Evolutionary conservation across 371 early-diverging fungal species (phyloP).

Genomic region (Lichtheimia corymbifera): DNA sequence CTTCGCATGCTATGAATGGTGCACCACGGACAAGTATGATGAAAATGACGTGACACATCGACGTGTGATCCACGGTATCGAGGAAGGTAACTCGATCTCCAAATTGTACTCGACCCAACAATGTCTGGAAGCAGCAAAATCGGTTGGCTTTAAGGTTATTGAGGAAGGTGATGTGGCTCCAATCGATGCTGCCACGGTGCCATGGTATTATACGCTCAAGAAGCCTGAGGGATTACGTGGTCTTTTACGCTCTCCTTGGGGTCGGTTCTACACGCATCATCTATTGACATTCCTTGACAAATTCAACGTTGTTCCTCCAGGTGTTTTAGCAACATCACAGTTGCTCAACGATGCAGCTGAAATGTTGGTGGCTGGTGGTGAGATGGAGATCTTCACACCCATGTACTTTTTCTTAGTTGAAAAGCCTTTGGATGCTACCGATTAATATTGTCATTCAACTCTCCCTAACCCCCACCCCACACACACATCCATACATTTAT

Average conservation of each 20-base stretch:
- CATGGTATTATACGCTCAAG: slow-evolving; percentile 72
- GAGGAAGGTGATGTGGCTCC: slow-evolving; percentile 64
- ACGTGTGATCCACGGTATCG: slow-evolving; percentile 70
- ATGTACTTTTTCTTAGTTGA: slow-evolving; percentile 81
- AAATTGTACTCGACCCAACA: slow-evolving; percentile 66
- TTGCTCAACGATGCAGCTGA: slow-evolving; percentile 74
- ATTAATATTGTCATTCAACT: background rate
- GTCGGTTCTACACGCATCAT: slow-evolving; percentile 60
- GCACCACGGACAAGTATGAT: slow-evolving; percentile 71
- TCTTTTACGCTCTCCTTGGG: slow-evolving; percentile 50
- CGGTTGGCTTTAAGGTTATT: slow-evolving; percentile 72
- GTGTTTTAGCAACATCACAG: slow-evolving; percentile 69
- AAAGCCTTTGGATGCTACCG: slow-evolving; percentile 53
- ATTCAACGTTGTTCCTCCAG: slow-evolving; percentile 68
- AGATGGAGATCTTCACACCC: slow-evolving; percentile 75
- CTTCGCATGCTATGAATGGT: slow-evolving; percentile 80
- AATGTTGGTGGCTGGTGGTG: slow-evolving; percentile 70
- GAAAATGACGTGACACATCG: slow-evolving; percentile 61
- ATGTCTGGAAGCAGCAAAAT: slow-evolving; percentile 66
- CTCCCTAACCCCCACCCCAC: too few species aligned
- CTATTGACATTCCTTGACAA: slow-evolving; percentile 62
- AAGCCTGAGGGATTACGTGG: slow-evolving; percentile 51
- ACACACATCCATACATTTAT: too few species aligned
- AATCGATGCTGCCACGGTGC: slow-evolving; percentile 53
- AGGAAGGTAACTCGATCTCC: slow-evolving; percentile 79